Conservation (phyloP, 257 asterid species). For the Gynochthodes officinalis region DNA sequence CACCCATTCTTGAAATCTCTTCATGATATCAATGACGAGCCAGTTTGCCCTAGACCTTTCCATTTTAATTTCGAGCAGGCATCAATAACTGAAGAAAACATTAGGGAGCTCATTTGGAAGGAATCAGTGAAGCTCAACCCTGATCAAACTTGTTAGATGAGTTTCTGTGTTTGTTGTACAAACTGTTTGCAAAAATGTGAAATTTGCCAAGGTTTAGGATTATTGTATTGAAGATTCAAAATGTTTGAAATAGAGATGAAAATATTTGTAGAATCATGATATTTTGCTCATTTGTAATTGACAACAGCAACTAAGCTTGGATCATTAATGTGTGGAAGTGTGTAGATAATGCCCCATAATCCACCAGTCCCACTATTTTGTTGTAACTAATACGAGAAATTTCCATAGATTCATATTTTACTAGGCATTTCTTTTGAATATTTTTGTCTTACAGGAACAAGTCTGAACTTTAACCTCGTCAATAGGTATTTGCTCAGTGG, state of each 20-base stretch:
- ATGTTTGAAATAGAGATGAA: neutral
- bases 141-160: conserved; percentile 17
- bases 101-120: conserved; percentile 44
- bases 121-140: conserved; percentile 40
- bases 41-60: conserved; percentile 41
- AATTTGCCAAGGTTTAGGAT: neutral
- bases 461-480: conserved; percentile 47
- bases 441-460: conserved; percentile 53
- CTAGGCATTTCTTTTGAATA: conserved; percentile 14
- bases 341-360: neutral
- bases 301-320: neutral
- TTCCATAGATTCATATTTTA: neutral
- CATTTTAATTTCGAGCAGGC: conserved; percentile 40
- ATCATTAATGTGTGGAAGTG: neutral
- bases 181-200: neutral
- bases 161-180: neutral
- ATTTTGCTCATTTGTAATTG: neutral
- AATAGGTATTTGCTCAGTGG: conserved; percentile 48
- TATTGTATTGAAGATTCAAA: neutral
- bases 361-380: neutral
- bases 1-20: conserved; percentile 78
- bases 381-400: neutral
- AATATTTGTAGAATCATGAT: neutral
- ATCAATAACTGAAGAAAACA: conserved; percentile 34
- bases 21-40: conserved; percentile 83